Conservation (phyloP, 441 rosid species). For the Biscutella laevigata region DNA sequence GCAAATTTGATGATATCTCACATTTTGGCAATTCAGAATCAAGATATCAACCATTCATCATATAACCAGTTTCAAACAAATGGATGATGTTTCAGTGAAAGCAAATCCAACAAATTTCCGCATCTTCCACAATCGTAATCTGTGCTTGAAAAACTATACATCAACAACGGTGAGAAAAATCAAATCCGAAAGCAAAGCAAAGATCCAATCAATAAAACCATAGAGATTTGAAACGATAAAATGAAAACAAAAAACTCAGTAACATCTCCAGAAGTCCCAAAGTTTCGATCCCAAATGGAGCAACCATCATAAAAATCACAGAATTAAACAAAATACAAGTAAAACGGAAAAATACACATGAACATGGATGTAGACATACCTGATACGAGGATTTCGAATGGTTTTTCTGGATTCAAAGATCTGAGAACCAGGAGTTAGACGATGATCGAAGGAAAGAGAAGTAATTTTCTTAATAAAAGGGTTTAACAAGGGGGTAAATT, state of each 20-base stretch:
- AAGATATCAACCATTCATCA: not conserved
- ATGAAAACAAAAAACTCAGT: not conserved
- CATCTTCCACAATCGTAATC: not conserved
- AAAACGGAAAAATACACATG: not conserved
- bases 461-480: constrained; percentile 16
- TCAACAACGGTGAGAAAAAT: not conserved
- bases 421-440: constrained; percentile 21
- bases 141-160: not conserved
- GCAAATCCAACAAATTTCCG: not conserved
- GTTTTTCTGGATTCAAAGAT: constrained; percentile 22
- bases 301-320: not conserved
- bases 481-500: constrained; percentile 22
- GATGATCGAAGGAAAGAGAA: constrained; percentile 22
- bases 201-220: not conserved
- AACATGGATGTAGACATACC: constrained; percentile 16
- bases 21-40: not conserved
- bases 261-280: not conserved
- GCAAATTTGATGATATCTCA: not conserved
- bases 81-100: not conserved
- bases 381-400: constrained; percentile 9
- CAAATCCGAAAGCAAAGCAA: not conserved
- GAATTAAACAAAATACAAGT: not conserved
- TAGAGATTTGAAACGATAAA: not conserved
- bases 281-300: constrained; percentile 12
- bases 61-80: not conserved